phyloP scores from a whole-genome alignment of 2,329 filamentous ascomycete species.

The Knufia fluminis region DNA sequence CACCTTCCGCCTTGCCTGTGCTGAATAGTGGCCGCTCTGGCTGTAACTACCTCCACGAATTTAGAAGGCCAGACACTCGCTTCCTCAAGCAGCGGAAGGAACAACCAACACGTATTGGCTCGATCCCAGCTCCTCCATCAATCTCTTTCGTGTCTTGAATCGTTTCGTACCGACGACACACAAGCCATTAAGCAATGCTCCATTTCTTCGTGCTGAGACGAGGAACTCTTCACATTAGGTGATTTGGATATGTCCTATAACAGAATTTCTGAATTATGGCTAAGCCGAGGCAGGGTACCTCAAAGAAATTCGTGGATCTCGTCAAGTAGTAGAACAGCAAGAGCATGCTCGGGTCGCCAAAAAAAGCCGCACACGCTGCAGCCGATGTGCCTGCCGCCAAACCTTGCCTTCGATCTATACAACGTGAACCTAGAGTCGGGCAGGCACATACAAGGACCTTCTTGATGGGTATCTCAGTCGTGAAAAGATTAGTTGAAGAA shows the following conservation, averaged over 20 bases:
- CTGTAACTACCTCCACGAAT: too few relatives aligned
- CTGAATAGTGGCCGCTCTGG: background rate
- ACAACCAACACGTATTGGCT: too few relatives aligned
- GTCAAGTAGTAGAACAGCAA: slow-evolving; percentile 12
- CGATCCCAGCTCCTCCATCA: too few relatives aligned
- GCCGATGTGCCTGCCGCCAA: slow-evolving; percentile 6
- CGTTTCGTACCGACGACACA: background rate
- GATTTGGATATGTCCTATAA: slow-evolving; percentile 6
- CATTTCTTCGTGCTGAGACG: background rate
- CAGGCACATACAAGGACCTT: background rate
- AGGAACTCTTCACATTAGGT: background rate
- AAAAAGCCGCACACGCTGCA: slow-evolving; percentile 18
- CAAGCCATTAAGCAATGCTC: background rate
- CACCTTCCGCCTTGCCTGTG: background rate
- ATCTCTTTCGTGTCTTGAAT: background rate
- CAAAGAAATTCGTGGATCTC: slow-evolving; percentile 21
- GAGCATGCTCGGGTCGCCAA: slow-evolving; percentile 13
- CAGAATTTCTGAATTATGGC: slow-evolving; percentile 9
- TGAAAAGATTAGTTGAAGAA: background rate
- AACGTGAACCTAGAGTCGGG: background rate
- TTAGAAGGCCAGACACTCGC: too few relatives aligned
- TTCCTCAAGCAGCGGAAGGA: too few relatives aligned
- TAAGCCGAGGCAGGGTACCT: slow-evolving; percentile 17
- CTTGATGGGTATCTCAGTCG: background rate
- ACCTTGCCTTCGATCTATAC: background rate